phyloP scores from a whole-genome alignment of 768 basidiomycete species.

The Cystobasidium tubakii region DNA sequence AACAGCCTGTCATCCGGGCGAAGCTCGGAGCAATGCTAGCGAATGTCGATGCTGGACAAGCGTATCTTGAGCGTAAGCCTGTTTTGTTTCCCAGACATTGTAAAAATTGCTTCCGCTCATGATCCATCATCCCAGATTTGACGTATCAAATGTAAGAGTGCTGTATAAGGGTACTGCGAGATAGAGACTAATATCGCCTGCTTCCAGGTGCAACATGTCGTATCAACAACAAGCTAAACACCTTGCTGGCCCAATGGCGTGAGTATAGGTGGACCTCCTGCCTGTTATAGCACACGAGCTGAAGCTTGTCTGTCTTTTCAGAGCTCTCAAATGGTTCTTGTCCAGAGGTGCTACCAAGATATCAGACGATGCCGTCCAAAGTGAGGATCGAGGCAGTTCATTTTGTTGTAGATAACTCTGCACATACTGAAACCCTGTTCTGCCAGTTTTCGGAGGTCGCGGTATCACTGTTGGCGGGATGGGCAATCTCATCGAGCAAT shows the following conservation, averaged over 20 bases:
- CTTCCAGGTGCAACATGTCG: slow-evolving; percentile 31
- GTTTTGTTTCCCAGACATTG: too few species aligned
- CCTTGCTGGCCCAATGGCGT: slow-evolving; percentile 33
- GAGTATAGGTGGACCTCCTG: slow-evolving; percentile 51
- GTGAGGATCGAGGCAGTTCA: slow-evolving; percentile 31
- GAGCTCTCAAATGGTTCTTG: slow-evolving; percentile 68
- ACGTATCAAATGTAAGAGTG: slow-evolving; percentile 7
- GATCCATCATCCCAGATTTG: slow-evolving; percentile 39
- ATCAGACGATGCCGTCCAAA: slow-evolving; percentile 54
- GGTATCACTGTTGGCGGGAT: slow-evolving; percentile 75
- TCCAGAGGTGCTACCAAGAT: slow-evolving; percentile 73
- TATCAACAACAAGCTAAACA: slow-evolving; percentile 23
- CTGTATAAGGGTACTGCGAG: background rate
- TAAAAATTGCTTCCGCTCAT: too few species aligned
- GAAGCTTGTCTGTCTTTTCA: slow-evolving; percentile 49
- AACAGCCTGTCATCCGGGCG: slow-evolving; percentile 73
- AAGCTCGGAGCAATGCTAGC: slow-evolving; percentile 86
- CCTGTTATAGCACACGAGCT: background rate
- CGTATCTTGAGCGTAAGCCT: slow-evolving; percentile 73
- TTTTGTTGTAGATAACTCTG: too few species aligned
- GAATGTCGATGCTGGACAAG: slow-evolving; percentile 70
- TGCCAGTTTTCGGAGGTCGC: slow-evolving; percentile 77
- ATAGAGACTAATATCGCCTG: background rate
- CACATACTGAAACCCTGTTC: slow-evolving; percentile 52
- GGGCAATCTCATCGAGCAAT: slow-evolving; percentile 63